Percentiles rank a stretch among this genome's conserved stretches.
phyloP scores from a whole-genome alignment of 306 rosid species.

The Castanea sativa region DNA sequence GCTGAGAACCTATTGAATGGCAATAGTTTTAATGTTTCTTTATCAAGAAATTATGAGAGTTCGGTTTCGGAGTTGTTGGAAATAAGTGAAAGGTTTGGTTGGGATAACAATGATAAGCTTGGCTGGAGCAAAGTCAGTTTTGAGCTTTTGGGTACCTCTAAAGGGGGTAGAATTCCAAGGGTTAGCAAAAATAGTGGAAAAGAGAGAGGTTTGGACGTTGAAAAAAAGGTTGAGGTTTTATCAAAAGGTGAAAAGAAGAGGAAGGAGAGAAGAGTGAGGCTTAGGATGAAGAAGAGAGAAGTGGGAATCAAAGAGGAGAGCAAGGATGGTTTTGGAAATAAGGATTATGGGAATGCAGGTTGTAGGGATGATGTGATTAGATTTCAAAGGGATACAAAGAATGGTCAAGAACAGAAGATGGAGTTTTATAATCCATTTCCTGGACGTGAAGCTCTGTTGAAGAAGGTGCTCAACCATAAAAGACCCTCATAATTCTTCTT shows the following conservation, averaged over 20 bases:
- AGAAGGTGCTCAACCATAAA: conserved; percentile 5
- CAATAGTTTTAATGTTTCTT: not conserved
- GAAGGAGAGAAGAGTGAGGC: conserved; percentile 32
- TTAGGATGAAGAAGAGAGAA: conserved; percentile 17
- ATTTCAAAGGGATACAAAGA: not conserved
- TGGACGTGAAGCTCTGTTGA: conserved; percentile 40
- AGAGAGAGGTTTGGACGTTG: not conserved
- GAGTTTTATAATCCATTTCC: conserved; percentile 37
- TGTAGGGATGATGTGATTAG: not conserved
- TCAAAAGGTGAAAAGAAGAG: conserved; percentile 10
- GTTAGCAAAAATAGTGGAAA: not conserved
- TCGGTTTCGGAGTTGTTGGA: conserved; percentile 38
- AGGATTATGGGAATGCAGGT: not conserved
- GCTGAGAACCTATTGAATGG: conserved; percentile 40
- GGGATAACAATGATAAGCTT: conserved; percentile 54
- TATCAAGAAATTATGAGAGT: not conserved
- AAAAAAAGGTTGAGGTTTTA: not conserved
- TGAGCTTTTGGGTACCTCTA: conserved; percentile 65
- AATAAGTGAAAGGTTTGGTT: conserved; percentile 56
- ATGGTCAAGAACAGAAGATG: conserved; percentile 9
- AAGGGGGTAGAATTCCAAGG: conserved; percentile 58
- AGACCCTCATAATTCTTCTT: not conserved
- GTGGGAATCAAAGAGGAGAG: conserved; percentile 2
- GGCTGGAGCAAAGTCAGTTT: conserved; percentile 56
- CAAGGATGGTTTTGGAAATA: conserved; percentile 3